Base-by-base conservation (phyloP, 129 eudicot species). In the Helianthus annuus region DNA sequence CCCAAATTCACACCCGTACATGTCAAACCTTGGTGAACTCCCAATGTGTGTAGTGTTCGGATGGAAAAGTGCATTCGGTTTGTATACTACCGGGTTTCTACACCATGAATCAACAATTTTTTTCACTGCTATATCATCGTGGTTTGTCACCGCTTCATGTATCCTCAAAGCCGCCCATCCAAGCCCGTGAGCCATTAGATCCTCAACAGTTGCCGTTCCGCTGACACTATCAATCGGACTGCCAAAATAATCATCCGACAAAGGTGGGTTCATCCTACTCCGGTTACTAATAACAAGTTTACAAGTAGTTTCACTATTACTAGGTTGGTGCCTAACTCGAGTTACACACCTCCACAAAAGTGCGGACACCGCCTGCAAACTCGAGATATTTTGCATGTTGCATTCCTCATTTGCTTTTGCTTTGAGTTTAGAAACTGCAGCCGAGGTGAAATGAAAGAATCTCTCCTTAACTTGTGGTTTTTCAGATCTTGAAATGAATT, bases 351-450 rank as follows among this genome's bases (percentile, higher is more conserved):
- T 56, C 91, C 91, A 86, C 16, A 83, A 5, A 70, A 76, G 82
- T 38, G 88, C 91, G 6, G 76, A 17, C 3, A 84, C 71, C 1
- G 89, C 86, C 14, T 87, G 92, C 12, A 87, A 58, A 53, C 84
- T 65, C 24, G 92, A 84, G 29, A 87, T 84, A 24, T 51, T 59
- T 7, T 45, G 3, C 1, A 40, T 57, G 3, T 70, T 80, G 16
- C 36, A 70, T 65, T 87, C 89, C 0, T 68, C n/a, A 34, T 81
- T 87, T 49, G 92, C 87, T 76, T 59, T 81, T 36, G 78, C 68
- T 61, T 87, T 84, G 69, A 87, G 83, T 36, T 66, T 71, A 8
- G 73, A 45, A 8, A 86, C 29, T 1, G 32, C 66, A 16, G 68
- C 80, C 8, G 61, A 55, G 11, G 80, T 44, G 67, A 87, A 84